phyloP scores from a whole-genome alignment of 202 grass and related monocot species.

The Bolboschoenoplectus hybrid region DNA sequence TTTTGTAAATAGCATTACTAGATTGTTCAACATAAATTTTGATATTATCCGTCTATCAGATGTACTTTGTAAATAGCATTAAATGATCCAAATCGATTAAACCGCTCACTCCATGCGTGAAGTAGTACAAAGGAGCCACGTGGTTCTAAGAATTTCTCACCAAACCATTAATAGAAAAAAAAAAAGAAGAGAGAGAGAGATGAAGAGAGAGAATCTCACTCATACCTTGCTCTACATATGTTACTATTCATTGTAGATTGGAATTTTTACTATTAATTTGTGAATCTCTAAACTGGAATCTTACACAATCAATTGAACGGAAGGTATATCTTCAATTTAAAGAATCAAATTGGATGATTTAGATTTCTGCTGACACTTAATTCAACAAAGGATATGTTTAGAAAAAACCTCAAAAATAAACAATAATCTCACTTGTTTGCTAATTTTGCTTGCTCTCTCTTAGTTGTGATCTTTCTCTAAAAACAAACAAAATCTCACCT shows the following conservation, averaged over 20 bases:
- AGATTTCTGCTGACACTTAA: slow-evolving; percentile 6
- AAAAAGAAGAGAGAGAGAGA: not conserved
- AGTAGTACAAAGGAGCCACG: no score
- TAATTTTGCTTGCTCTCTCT: slow-evolving; percentile 4
- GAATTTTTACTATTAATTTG: not conserved
- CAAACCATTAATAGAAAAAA: not conserved
- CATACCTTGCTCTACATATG: not conserved
- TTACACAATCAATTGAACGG: not conserved
- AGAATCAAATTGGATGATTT: not conserved
- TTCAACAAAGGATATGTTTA: not conserved
- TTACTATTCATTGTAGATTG: not conserved
- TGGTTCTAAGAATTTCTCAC: not conserved
- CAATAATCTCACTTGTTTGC: slow-evolving; percentile 21
- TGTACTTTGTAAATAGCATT: no score
- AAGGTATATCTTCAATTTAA: not conserved
- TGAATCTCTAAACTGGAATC: not conserved
- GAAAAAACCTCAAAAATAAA: slow-evolving; percentile 9
- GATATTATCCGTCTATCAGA: no score
- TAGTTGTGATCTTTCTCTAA: slow-evolving; percentile 21
- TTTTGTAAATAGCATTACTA: no score
- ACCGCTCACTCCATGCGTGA: no score
- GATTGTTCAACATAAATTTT: no score
- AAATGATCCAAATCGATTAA: no score
- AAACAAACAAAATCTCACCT: not conserved
- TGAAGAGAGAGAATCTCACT: not conserved